Percentiles rank a stretch among this genome's conserved stretches.
Conservation (phyloP, 495 filamentous ascomycete species). For the Entonaema liquescens region DNA sequence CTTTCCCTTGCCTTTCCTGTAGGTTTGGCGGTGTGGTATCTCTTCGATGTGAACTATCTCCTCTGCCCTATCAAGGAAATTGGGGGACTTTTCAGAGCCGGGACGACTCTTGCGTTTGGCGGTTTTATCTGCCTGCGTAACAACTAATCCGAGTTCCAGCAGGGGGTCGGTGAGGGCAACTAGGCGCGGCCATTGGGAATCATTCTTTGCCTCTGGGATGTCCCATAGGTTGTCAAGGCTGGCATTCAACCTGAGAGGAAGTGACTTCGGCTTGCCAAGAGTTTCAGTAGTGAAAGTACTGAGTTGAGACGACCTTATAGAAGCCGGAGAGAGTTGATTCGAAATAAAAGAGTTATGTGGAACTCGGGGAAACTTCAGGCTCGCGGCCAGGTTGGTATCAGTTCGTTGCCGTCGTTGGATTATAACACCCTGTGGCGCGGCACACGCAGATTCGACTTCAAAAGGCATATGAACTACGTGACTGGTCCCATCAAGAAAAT, state of each 20-base stretch:
- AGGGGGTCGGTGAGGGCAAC: constrained; percentile 89
- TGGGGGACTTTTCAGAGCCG: constrained; percentile 28
- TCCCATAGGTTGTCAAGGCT: constrained; percentile 62
- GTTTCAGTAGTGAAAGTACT: constrained; percentile 63
- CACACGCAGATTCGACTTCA: constrained; percentile 86
- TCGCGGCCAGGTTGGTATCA: constrained; percentile 50
- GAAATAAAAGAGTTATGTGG: constrained; percentile 86
- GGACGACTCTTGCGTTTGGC: constrained; percentile 35
- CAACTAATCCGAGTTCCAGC: constrained; percentile 83
- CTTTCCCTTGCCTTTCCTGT: constrained; percentile 45
- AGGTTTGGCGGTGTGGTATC: constrained; percentile 27
- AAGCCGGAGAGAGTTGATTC: constrained; percentile 60
- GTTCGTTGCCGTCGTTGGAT: constrained; percentile 75
- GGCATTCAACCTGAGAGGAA: constrained; percentile 55
- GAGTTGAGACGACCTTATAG: constrained; percentile 51
- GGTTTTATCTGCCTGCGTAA: constrained; percentile 58
- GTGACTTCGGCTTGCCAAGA: constrained; percentile 58
- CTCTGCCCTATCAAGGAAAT: constrained; percentile 71
- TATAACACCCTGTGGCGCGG: constrained; percentile 81
- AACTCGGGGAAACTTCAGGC: constrained; percentile 61
- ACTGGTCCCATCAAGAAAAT: constrained; percentile 85
- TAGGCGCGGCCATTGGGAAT: constrained; percentile 75
- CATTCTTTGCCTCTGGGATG: constrained; percentile 53
- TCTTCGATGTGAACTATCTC: constrained; percentile 78
- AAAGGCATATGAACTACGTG: constrained; percentile 95